These are phyloP conservation scores for Leccinum fuscescens DNA, from an alignment of 1,284 basidiomycete species.

Conservation along the genomic window DNA sequence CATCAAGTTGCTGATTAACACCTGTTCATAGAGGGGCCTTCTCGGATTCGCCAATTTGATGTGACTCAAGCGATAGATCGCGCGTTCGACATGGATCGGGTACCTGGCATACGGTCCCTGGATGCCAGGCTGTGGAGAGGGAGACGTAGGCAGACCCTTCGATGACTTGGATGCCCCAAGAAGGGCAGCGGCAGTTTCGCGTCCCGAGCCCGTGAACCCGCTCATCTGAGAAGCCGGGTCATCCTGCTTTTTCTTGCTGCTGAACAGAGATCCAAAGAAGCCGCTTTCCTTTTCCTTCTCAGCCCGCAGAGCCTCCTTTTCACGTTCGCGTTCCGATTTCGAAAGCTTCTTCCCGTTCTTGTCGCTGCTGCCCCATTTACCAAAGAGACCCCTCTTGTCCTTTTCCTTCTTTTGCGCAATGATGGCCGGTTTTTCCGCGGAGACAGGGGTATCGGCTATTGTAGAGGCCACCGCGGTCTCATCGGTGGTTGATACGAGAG, in stretches of 20 bases:
- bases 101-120: conserved; percentile 78
- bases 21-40: conserved; percentile 95
- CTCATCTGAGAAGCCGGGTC: conserved; percentile 50
- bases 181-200: conserved; percentile 79
- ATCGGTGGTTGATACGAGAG: conserved; percentile 30
- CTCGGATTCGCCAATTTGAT: conserved; percentile 98
- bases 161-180: conserved; percentile 80
- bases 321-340: conserved; percentile 42
- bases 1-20: conserved; percentile 98
- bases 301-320: conserved; percentile 44
- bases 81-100: conserved; percentile 97
- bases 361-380: conserved; percentile 66
- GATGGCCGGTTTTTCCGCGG: conserved; percentile 33
- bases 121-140: conserved; percentile 57
- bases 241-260: conserved; percentile 79
- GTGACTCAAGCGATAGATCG: conserved; percentile 95
- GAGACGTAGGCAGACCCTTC: conserved; percentile 58
- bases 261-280: conserved; percentile 88
- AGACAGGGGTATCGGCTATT: conserved; percentile 22
- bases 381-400: conserved; percentile 74
- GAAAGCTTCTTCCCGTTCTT: conserved; percentile 59
- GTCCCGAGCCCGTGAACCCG: conserved; percentile 58
- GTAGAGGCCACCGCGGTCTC: conserved; percentile 27
- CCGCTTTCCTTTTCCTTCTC: conserved; percentile 66
- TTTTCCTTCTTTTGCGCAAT: conserved; percentile 62